Evolutionary conservation across 2,329 filamentous ascomycete genomes (phyloP).

Genomic region (Drechslerella dactyloides): DNA sequence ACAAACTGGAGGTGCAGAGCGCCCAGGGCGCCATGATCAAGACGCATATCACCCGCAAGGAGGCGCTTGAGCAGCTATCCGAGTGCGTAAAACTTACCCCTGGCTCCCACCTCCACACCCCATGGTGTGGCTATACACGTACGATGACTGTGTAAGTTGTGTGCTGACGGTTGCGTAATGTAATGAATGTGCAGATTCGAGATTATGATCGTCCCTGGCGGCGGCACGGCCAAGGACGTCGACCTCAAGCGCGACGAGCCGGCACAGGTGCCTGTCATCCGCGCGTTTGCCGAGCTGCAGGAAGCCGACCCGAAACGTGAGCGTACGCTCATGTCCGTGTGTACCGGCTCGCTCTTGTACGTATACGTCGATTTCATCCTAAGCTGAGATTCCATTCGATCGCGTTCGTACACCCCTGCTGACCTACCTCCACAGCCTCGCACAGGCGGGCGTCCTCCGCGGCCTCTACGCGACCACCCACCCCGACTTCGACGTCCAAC

Average conservation of each 20-base stretch:
- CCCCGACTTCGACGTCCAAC: slow-evolving; percentile 77
- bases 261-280: slow-evolving; percentile 73
- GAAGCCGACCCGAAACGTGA: slow-evolving; percentile 78
- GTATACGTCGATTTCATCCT: slow-evolving; percentile 65
- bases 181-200: slow-evolving; percentile 69
- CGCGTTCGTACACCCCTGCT: background rate
- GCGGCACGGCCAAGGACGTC: slow-evolving; percentile 70
- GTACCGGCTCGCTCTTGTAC: slow-evolving; percentile 78
- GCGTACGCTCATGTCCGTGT: slow-evolving; percentile 80
- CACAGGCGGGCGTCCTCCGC: slow-evolving; percentile 69
- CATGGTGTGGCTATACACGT: no score
- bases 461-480: slow-evolving; percentile 83
- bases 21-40: slow-evolving; percentile 72
- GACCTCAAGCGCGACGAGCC: slow-evolving; percentile 21
- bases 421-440: slow-evolving; percentile 23
- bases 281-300: slow-evolving; percentile 78
- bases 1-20: slow-evolving; percentile 60
- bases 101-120: no score
- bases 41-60: slow-evolving; percentile 77
- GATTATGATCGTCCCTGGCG: slow-evolving; percentile 78
- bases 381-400: no score
- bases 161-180: background rate
- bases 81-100: slow-evolving; percentile 60
- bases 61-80: slow-evolving; percentile 69
- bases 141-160: background rate